Conservation (phyloP, 257 asterid species). For the Jacaranda copaia region DNA sequence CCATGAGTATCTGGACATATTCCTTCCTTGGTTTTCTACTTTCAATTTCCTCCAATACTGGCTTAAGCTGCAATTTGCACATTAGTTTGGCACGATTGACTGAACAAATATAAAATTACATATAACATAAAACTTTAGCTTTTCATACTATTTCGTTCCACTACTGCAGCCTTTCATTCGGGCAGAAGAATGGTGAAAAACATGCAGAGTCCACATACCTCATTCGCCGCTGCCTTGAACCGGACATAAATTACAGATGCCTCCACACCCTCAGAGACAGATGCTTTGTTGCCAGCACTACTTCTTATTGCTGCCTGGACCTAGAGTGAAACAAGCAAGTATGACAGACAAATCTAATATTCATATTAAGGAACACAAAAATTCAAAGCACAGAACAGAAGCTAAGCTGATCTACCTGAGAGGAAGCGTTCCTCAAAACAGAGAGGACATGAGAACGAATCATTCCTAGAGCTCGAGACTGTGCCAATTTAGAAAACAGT, state of each 20-base stretch:
- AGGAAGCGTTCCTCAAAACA: slow-evolving; percentile 83
- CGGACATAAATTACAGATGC: slow-evolving; percentile 93
- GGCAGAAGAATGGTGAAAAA: slow-evolving; percentile 22
- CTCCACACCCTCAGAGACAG: slow-evolving; percentile 93
- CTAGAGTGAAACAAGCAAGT: slow-evolving; percentile 47
- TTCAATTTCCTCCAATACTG: slow-evolving; percentile 93
- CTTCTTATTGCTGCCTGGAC: slow-evolving; percentile 84
- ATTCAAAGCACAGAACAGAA: slow-evolving; percentile 26
- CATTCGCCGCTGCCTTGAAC: slow-evolving; percentile 97
- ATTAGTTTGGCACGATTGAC: slow-evolving; percentile 33
- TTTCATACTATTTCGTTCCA: slow-evolving; percentile 14
- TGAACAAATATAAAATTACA: slow-evolving; percentile 11
- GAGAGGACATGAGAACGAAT: slow-evolving; percentile 90
- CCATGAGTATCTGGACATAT: slow-evolving; percentile 85
- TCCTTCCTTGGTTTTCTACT: slow-evolving; percentile 93
- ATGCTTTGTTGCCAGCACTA: slow-evolving; percentile 73
- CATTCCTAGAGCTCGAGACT: slow-evolving; percentile 99
- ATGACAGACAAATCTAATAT: slow-evolving; percentile 29
- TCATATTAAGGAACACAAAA: slow-evolving; percentile 33
- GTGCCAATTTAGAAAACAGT: slow-evolving; percentile 39
- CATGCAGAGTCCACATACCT: slow-evolving; percentile 57
- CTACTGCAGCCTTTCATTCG: slow-evolving; percentile 24
- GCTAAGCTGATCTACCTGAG: slow-evolving; percentile 71
- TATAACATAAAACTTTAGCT: slow-evolving; percentile 27
- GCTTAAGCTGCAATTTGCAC: slow-evolving; percentile 79